Evolutionary conservation across 2,329 filamentous ascomycete species (phyloP).

Genomic region (Dactylellina sp.): DNA sequence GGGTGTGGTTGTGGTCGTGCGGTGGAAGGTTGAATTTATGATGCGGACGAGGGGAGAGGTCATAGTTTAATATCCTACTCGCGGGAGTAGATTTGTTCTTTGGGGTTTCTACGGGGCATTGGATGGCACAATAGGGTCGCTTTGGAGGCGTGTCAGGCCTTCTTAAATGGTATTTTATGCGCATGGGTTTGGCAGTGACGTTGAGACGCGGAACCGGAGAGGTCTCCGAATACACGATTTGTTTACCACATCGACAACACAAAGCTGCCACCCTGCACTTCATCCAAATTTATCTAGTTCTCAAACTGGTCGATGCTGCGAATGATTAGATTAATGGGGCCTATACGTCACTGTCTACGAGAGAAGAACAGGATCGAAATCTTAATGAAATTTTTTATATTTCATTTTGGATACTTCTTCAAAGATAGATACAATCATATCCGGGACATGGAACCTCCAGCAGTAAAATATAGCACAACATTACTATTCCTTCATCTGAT

Average conservation of each 20-base stretch:
- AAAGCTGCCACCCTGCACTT: not conserved
- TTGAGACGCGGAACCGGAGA: slow-evolving; percentile 50
- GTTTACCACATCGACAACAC: not conserved
- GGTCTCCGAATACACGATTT: not conserved
- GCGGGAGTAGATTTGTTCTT: slow-evolving; percentile 89
- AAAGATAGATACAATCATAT: no score
- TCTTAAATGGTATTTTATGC: not conserved
- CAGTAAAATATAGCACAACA: no score
- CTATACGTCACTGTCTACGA: no score
- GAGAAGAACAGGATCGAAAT: no score
- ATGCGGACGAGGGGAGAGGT: slow-evolving; percentile 69
- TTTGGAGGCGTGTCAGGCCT: not conserved
- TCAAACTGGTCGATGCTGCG: no score
- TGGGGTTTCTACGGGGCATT: slow-evolving; percentile 67
- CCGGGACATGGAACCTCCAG: no score
- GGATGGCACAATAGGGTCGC: not conserved
- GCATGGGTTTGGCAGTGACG: slow-evolving; percentile 7
- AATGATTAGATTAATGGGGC: no score
- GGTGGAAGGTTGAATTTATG: slow-evolving; percentile 83
- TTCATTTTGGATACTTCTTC: no score
- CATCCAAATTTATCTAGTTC: no score
- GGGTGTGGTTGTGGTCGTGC: slow-evolving; percentile 78
- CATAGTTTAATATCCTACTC: slow-evolving; percentile 65
- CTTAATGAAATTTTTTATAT: no score
- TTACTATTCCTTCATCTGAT: no score